phyloP scores from a whole-genome alignment of 2,329 filamentous ascomycete species.

The Ambrosiella beaveri region DNA sequence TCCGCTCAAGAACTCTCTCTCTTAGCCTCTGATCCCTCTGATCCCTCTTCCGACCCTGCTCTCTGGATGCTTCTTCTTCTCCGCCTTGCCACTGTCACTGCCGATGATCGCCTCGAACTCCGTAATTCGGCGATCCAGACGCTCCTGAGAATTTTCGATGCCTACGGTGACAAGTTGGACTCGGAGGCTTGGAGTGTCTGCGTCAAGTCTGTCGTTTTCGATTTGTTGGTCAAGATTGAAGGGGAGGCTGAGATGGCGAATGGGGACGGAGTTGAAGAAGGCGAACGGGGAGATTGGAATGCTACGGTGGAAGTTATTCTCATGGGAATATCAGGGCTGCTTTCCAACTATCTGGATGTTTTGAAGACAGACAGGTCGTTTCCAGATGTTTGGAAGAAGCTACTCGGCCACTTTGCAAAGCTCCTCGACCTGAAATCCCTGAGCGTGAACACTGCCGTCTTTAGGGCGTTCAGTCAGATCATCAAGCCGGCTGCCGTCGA shows the following conservation, averaged over 20 bases:
- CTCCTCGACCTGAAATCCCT: slow-evolving; percentile 46
- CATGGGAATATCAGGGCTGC: slow-evolving; percentile 52
- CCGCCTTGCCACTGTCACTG: slow-evolving; percentile 52
- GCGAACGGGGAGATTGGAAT: slow-evolving; percentile 43
- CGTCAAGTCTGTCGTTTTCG: slow-evolving; percentile 64
- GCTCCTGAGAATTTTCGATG: slow-evolving; percentile 76
- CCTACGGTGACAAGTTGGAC: slow-evolving; percentile 65
- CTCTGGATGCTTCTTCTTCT: slow-evolving; percentile 65
- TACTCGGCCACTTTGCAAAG: slow-evolving; percentile 50
- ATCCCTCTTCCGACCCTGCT: slow-evolving; percentile 48
- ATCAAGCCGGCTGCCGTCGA: slow-evolving; percentile 32
- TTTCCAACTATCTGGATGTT: slow-evolving; percentile 59
- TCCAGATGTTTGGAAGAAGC: slow-evolving; percentile 54
- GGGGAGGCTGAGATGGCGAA: slow-evolving; percentile 12
- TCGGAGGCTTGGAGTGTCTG: slow-evolving; percentile 71
- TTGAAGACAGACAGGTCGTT: slow-evolving; percentile 52
- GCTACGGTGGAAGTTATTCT: slow-evolving; percentile 61
- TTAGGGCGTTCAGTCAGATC: slow-evolving; percentile 48
- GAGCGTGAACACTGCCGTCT: slow-evolving; percentile 55
- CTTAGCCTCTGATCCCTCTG: slow-evolving; percentile 40
- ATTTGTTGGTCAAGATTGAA: slow-evolving; percentile 51
- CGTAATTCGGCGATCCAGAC: slow-evolving; percentile 83
- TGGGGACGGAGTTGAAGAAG: slow-evolving; percentile 20
- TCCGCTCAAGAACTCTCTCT: slow-evolving; percentile 34
- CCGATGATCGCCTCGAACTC: slow-evolving; percentile 55